phyloP scores from a whole-genome alignment of 352 stramenopile genomes.

The Pythium pyrilobum region DNA sequence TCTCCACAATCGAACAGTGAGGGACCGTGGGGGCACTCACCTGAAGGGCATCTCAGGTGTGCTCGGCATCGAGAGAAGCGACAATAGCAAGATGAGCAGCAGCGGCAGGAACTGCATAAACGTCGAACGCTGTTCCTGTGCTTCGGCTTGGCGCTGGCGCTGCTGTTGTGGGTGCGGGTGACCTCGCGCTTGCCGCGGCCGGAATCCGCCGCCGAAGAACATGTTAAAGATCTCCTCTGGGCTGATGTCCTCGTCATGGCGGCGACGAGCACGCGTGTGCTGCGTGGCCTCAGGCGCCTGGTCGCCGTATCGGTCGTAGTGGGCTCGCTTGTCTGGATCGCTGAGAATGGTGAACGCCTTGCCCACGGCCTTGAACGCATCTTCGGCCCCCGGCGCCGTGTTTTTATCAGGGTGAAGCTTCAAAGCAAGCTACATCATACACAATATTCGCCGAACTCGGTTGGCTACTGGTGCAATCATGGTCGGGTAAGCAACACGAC shows the following conservation, averaged over 20 bases:
- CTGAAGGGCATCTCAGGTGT: slow-evolving; percentile 73
- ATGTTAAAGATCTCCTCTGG: slow-evolving; percentile 92
- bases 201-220: slow-evolving; percentile 86
- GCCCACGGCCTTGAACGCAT: slow-evolving; percentile 96
- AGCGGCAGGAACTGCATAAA: slow-evolving; percentile 83
- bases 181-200: slow-evolving; percentile 35
- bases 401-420: slow-evolving; percentile 95
- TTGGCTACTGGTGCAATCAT: no score
- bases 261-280: slow-evolving; percentile 35
- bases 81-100: slow-evolving; percentile 83
- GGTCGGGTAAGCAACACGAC: neutral
- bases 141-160: slow-evolving; percentile 39
- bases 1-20: neutral
- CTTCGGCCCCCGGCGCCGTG: slow-evolving; percentile 92
- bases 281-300: slow-evolving; percentile 33
- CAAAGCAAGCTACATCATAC: slow-evolving; percentile 63
- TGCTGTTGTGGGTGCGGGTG: slow-evolving; percentile 31
- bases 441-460: no score
- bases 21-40: slow-evolving; percentile 13
- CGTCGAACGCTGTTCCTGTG: slow-evolving; percentile 34
- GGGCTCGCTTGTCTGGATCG: slow-evolving; percentile 81
- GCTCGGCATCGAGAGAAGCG: slow-evolving; percentile 69
- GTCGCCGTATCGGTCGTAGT: slow-evolving; percentile 84
- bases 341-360: slow-evolving; percentile 93
- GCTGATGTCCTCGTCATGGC: slow-evolving; percentile 83